phyloP scores from a whole-genome alignment of 2,329 filamentous ascomycete genomes.

The Cladosporium austrohemisphaericum region DNA sequence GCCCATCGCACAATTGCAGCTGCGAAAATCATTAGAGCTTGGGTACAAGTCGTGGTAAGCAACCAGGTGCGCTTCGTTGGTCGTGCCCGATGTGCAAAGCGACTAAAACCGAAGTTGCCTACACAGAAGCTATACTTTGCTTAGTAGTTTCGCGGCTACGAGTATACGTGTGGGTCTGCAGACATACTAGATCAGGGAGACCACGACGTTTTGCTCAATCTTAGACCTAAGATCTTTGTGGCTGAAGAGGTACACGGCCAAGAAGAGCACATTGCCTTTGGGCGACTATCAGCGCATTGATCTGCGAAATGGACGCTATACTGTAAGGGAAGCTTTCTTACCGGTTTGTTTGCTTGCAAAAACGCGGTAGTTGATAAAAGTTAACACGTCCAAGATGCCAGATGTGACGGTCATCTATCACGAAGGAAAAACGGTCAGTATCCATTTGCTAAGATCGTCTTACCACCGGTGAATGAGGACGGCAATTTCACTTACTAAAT shows the following conservation, averaged over 20 bases:
- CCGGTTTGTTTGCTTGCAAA: conserved; percentile 30
- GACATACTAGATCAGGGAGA: neutral
- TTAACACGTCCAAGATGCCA: conserved; percentile 28
- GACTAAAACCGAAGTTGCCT: conserved; percentile 1
- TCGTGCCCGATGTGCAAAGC: neutral
- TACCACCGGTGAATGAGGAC: too few relatives aligned
- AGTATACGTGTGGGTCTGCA: neutral
- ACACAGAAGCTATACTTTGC: neutral
- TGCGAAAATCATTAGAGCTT: conserved; percentile 17
- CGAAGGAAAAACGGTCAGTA: neutral
- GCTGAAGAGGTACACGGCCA: conserved; percentile 2
- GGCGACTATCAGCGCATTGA: neutral
- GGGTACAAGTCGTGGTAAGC: conserved; percentile 18
- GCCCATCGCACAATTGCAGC: conserved; percentile 8
- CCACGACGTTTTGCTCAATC: conserved; percentile 2
- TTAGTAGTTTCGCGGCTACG: neutral
- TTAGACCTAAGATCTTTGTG: neutral
- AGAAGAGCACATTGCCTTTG: conserved; percentile 9
- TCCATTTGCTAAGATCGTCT: neutral
- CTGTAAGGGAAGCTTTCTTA: conserved; percentile 31
- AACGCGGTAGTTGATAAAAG: conserved; percentile 26
- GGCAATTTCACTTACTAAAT: neutral
- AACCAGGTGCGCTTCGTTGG: conserved; percentile 16
- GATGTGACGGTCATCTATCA: conserved; percentile 24
- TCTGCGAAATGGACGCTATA: neutral